These are phyloP conservation scores for Tylopilus plumbeoviolaceoides DNA, from an alignment of 768 basidiomycete genomes.

Conservation along the genomic window DNA sequence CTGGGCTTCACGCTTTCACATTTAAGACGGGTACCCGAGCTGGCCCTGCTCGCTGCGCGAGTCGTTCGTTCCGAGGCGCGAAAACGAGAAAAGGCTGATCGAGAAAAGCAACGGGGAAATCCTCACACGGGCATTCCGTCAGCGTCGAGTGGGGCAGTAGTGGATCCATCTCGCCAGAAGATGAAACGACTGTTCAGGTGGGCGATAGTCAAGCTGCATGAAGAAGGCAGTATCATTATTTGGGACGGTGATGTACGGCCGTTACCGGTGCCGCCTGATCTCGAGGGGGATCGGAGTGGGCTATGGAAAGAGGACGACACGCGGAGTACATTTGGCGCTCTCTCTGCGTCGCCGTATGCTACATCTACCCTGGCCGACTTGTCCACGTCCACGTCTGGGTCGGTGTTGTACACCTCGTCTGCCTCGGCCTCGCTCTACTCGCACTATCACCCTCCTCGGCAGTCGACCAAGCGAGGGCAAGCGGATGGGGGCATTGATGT, in stretches of 20 bases:
- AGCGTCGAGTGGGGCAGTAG: not conserved
- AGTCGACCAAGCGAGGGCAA: not conserved
- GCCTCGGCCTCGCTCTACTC: slow-evolving; percentile 23
- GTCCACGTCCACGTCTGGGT: slow-evolving; percentile 19
- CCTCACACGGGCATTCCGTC: not conserved
- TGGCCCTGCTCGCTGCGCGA: slow-evolving; percentile 57
- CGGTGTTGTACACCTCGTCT: slow-evolving; percentile 14
- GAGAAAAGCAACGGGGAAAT: slow-evolving; percentile 29
- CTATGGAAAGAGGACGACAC: slow-evolving; percentile 48
- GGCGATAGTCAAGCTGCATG: slow-evolving; percentile 58
- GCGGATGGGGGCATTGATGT: not conserved
- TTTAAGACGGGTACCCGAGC: slow-evolving; percentile 72
- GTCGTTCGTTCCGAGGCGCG: slow-evolving; percentile 61
- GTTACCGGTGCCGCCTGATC: slow-evolving; percentile 21
- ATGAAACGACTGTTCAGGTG: slow-evolving; percentile 67
- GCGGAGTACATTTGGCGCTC: slow-evolving; percentile 20
- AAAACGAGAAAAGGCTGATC: slow-evolving; percentile 48
- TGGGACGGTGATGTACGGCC: slow-evolving; percentile 62
- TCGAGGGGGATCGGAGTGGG: slow-evolving; percentile 13
- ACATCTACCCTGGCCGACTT: slow-evolving; percentile 4
- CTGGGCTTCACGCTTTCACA: slow-evolving; percentile 70
- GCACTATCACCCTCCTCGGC: slow-evolving; percentile 22
- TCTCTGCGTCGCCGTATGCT: slow-evolving; percentile 23
- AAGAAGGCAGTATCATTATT: slow-evolving; percentile 70
- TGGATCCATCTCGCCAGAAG: slow-evolving; percentile 35